phyloP scores from a whole-genome alignment of 2,329 filamentous ascomycete species.

The Ustulina deusta region DNA sequence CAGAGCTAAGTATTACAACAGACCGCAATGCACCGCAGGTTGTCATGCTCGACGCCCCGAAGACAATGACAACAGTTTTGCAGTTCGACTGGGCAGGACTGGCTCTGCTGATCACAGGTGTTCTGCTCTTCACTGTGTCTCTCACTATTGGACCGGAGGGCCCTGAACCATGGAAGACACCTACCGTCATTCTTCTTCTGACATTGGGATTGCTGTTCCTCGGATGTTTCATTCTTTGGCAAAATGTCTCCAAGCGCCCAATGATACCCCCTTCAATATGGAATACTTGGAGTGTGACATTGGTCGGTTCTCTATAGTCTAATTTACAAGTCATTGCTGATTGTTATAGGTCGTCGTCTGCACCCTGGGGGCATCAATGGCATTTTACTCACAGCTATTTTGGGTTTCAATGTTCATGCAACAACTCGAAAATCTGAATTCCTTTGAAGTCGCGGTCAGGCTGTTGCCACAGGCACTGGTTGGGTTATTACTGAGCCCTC shows the following conservation, averaged over 20 bases:
- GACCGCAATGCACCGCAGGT: constrained; percentile 41
- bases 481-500: constrained; percentile 50
- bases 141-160: constrained; percentile 51
- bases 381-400: constrained; percentile 52
- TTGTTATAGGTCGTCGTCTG: constrained; percentile 46
- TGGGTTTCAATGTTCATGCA: constrained; percentile 54
- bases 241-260: constrained; percentile 48
- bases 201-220: constrained; percentile 48
- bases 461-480: constrained; percentile 52
- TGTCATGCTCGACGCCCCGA: constrained; percentile 39
- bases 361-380: constrained; percentile 49
- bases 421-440: constrained; percentile 47
- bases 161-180: constrained; percentile 51
- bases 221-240: constrained; percentile 51
- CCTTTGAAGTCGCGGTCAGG: constrained; percentile 50
- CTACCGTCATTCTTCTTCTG: constrained; percentile 51
- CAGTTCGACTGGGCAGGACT: constrained; percentile 51
- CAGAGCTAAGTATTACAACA: constrained; percentile 38
- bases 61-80: constrained; percentile 37
- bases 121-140: constrained; percentile 49
- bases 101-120: constrained; percentile 47
- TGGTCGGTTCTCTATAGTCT: constrained; percentile 41
- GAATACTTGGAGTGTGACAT: constrained; percentile 47
- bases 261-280: constrained; percentile 51
- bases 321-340: constrained; percentile 12